Evolutionary conservation across 2,329 filamentous ascomycete species (phyloP), one percentile per base, ranked within the genome.

Genomic region (Trichocomaceae sp.): DNA sequence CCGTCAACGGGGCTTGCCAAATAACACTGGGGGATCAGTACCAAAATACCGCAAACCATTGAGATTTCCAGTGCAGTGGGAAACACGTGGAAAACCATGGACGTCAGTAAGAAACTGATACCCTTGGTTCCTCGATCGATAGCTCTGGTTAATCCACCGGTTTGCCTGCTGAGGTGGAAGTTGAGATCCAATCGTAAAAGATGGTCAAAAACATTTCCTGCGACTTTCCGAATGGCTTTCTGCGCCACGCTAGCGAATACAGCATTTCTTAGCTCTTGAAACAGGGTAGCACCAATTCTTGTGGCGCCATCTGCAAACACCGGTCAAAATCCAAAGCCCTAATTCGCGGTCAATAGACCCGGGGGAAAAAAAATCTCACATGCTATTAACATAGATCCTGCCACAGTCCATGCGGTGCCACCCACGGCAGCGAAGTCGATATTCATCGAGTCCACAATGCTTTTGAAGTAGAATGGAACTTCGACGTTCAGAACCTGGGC

Each of bases 391-490:
- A 96, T 90, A 56, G 88, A 87, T 3, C 93, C 92, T 10, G 90
- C 93, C 7, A 96, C 86, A 0, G 90, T 90, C 51, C 86, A 88
- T 26, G 90, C 91, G 0, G 90, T 96, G 7, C 90, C 91, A n/a
- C 90, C 92, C 5, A 88, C 75, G 15, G 86, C 80, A n/a, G 83
- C 81, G 68, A 96, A 85, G 71, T 99, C 93, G 62, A 99, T 82
- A 70, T 99, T 99, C 90, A 99, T 96, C 19, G 89, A 85, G 71
- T 99, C 95, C 42, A 99, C 89, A 60, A 99, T 97, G 71, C 77
- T 91, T 78, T 97, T 97, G 78, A 99, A 99, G 78, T 96, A 99
- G 69, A 99, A 99, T 0, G 93, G 93, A 47, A 99, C 90, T 75
- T 99, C 90, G 15, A 99, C 93, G 71, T 97, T 99, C 66, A 99